Conservation (phyloP, 2,329 filamentous ascomycete genomes). For the Pezicula neosporulosa region DNA sequence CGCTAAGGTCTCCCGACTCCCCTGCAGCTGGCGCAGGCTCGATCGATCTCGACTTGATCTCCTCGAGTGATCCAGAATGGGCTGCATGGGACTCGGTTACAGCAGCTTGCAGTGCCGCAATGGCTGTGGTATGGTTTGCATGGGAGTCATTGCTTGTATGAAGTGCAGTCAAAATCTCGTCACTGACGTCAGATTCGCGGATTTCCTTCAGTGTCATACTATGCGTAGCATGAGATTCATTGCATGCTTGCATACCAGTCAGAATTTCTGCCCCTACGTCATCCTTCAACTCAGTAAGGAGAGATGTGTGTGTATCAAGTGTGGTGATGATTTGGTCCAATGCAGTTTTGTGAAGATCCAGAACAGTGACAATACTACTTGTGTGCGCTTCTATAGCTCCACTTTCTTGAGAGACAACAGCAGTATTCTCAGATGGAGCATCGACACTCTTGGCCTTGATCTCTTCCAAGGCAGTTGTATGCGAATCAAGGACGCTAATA, state of each 20-base stretch:
- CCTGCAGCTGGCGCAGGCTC: constrained; percentile 4
- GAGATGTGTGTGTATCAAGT: constrained; percentile 15
- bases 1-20: constrained; percentile 1
- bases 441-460: constrained; percentile 7
- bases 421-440: constrained; percentile 1
- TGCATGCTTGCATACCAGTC: constrained; percentile 23
- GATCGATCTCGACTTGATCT: constrained; percentile 14
- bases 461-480: constrained; percentile 13
- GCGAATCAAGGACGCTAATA: constrained; percentile 7
- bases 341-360: neutral
- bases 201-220: constrained; percentile 19
- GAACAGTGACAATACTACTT: constrained; percentile 7
- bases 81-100: constrained; percentile 14
- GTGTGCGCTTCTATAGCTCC: constrained; percentile 4
- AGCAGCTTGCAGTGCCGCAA: constrained; percentile 13
- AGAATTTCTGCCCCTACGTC: constrained; percentile 27
- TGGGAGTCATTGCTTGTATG: constrained; percentile 22
- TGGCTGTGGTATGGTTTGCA: constrained; percentile 7
- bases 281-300: constrained; percentile 26
- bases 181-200: constrained; percentile 24
- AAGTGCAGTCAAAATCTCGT: constrained; percentile 26
- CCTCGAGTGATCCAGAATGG: constrained; percentile 12
- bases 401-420: neutral
- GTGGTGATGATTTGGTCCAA: constrained; percentile 14
- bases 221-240: constrained; percentile 15